phyloP scores from a whole-genome alignment of 2,329 filamentous ascomycete species.

The Pseudogymnoascus sp. region DNA sequence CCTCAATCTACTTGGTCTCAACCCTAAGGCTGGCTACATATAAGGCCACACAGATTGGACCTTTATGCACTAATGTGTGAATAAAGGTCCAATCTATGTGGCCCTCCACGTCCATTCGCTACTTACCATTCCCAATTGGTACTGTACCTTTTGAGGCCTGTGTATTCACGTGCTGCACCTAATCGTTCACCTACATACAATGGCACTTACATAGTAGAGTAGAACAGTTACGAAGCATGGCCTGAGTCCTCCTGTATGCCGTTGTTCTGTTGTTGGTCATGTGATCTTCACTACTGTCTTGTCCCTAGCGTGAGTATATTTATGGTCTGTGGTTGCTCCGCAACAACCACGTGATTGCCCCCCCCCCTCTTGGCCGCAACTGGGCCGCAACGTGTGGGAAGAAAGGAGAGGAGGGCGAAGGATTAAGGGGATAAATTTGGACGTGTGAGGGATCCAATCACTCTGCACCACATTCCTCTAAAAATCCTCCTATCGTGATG shows the following conservation, averaged over 20 bases:
- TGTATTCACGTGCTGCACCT: background rate
- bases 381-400: background rate
- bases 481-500: background rate
- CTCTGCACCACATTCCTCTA: background rate
- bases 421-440: slow-evolving; percentile 1
- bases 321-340: background rate
- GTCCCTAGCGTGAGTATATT: background rate
- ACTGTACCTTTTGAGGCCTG: background rate
- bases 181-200: too few species aligned
- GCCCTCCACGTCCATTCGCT: background rate
- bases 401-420: background rate
- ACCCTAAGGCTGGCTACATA: background rate
- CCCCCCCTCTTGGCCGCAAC: background rate
- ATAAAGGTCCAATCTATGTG: background rate
- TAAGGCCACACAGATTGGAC: background rate
- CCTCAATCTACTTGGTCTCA: background rate
- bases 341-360: background rate
- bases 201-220: too few species aligned
- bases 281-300: too few species aligned
- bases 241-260: background rate
- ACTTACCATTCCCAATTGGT: background rate
- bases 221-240: background rate
- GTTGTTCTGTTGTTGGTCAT: background rate
- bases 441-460: background rate
- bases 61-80: background rate